Conservation (phyloP, 306 rosid genomes). For the Dryas alaskensis region DNA sequence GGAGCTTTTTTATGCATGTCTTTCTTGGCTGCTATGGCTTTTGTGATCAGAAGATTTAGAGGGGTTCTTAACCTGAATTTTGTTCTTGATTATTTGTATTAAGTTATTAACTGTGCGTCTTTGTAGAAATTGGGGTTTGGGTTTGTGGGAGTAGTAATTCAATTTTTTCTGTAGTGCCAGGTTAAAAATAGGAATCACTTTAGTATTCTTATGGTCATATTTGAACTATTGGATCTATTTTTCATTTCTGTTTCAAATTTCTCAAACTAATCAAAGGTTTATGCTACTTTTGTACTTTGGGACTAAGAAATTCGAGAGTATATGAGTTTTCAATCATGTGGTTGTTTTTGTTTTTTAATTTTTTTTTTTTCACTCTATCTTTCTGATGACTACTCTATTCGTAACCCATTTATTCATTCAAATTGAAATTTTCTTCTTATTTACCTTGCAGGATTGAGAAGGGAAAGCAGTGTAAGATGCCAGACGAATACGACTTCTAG, state of each 20-base stretch:
- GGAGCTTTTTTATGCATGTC: background rate
- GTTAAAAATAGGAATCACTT: background rate
- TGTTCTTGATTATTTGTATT: constrained; percentile 5
- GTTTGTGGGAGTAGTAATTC: background rate
- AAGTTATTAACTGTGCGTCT: background rate
- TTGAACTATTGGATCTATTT: background rate
- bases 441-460: constrained; percentile 13
- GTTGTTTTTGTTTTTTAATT: background rate
- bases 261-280: background rate
- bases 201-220: background rate
- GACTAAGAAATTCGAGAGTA: background rate
- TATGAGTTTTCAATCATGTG: background rate
- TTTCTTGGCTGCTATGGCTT: constrained; percentile 4
- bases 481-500: background rate
- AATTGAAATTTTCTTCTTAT: constrained; percentile 15
- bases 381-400: constrained; percentile 2
- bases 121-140: background rate
- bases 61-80: background rate
- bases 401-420: constrained; percentile 9
- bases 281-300: background rate
- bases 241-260: constrained; percentile 6
- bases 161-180: background rate
- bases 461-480: constrained; percentile 5
- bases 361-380: background rate
- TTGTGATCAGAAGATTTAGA: background rate